Conservation (phyloP, 257 asterid species). For the Scutellaria baicalensis region DNA sequence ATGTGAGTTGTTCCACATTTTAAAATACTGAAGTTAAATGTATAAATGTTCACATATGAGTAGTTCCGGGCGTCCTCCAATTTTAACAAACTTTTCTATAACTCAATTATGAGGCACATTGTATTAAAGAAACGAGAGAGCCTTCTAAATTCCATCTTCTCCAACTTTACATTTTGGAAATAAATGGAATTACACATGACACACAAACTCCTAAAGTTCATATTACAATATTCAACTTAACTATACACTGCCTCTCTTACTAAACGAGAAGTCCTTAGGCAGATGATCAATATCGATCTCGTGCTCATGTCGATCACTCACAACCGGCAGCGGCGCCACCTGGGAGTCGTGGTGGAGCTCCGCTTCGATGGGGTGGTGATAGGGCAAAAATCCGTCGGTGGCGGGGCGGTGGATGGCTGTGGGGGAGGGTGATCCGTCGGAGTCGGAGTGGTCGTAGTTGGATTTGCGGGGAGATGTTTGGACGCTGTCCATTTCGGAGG, state of each 20-base stretch:
- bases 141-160: background rate
- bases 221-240: background rate
- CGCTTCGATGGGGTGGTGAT: slow-evolving; percentile 14
- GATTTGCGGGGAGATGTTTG: slow-evolving; percentile 31
- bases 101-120: too few species aligned
- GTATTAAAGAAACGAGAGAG: too few species aligned
- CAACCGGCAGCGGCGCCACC: slow-evolving; percentile 27
- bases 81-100: too few species aligned
- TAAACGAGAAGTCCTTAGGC: slow-evolving; percentile 40
- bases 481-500: slow-evolving; percentile 33
- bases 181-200: background rate
- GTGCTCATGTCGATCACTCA: background rate
- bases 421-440: slow-evolving; percentile 37
- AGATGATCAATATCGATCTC: slow-evolving; percentile 13
- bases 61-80: too few species aligned
- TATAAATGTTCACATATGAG: too few species aligned
- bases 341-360: slow-evolving; percentile 22
- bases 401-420: slow-evolving; percentile 15
- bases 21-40: too few species aligned
- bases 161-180: background rate
- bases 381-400: background rate
- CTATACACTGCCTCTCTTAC: slow-evolving; percentile 2
- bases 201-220: background rate
- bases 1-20: too few species aligned
- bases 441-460: slow-evolving; percentile 30